Conservation (phyloP, 441 rosid species). For the Sinapis alba region DNA sequence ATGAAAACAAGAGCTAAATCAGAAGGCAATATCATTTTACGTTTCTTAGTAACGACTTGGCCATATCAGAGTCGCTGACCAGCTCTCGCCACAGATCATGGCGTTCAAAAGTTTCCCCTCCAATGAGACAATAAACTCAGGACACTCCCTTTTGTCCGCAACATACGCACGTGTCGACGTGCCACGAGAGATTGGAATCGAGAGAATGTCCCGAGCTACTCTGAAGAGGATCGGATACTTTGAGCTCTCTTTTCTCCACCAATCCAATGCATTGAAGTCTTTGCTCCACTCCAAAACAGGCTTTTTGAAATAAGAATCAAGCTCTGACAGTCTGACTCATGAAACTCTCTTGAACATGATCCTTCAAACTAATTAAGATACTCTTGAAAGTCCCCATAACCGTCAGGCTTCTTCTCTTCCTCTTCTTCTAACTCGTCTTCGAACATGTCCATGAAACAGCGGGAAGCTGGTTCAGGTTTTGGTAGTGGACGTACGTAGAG, state of each 20-base stretch:
- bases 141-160: constrained; percentile 18
- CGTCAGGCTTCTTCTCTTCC: constrained; percentile 15
- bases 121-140: constrained; percentile 25
- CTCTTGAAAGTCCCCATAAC: constrained; percentile 24
- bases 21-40: neutral
- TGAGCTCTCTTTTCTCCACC: constrained; percentile 30
- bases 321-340: constrained; percentile 28
- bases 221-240: constrained; percentile 33
- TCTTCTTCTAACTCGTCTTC: neutral
- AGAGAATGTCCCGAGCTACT: constrained; percentile 36
- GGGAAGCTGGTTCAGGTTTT: neutral
- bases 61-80: constrained; percentile 13
- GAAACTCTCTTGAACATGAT: neutral
- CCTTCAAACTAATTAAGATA: constrained; percentile 28
- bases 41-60: neutral
- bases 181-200: constrained; percentile 29
- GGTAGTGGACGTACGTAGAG: constrained; percentile 9
- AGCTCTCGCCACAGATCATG: constrained; percentile 27
- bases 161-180: constrained; percentile 22
- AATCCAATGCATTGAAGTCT: constrained; percentile 28
- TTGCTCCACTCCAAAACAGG: constrained; percentile 32
- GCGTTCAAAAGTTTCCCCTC: constrained; percentile 25
- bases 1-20: neutral
- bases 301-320: constrained; percentile 27
- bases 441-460: neutral